Base-by-base conservation (phyloP, 148 eudicot species). In the Silene latifolia region DNA sequence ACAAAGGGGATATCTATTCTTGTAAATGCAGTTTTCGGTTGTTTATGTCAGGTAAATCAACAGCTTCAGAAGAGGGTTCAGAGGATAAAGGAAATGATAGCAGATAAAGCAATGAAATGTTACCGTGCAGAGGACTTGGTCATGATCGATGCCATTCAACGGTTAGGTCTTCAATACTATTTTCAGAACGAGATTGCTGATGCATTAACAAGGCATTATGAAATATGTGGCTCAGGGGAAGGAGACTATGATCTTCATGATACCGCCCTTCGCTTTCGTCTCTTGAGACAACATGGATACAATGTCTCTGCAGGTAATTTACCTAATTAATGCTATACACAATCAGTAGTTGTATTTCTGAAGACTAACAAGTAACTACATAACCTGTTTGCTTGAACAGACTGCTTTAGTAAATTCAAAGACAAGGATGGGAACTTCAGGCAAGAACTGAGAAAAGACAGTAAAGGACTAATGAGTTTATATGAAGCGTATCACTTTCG, bases 401-500 rank as follows among this genome's bases (percentile, higher is more conserved):
- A 77, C 25, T 78, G 73, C 17, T 90, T 88, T 47, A 25, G 17
- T 13, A 83, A 74, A 8, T 91, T 89, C 84, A 82, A 53, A 69
- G 78, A 79, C 71, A 58, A 75, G 32, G 44, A 84, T 5, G 89
- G 89, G 47, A 79, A 63, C 13, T 85, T 89, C 57, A 76, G 70
- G 60, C 23, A 74, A 59, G 76, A 77, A 21, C 71, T 88, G 19
- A 60, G 67, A 24, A 53, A 68, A 60, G 87, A 92, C 67, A 61
- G 72, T 0, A 81, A 77, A 35, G 94, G 89, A 18, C 66, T 92
- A 53, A 56, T 87, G 73, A 85, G 84, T 46, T 81, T 90, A 8
- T 90, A 79, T 74, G 95, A 92, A 83, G 97, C 93, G 2, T 77
- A 92, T 8, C 87, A 86, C 5, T 46, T 92, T 20, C 72, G 88